Evolutionary conservation across 2,329 filamentous ascomycete species (phyloP).

Genomic region (Trichophyton equinum): DNA sequence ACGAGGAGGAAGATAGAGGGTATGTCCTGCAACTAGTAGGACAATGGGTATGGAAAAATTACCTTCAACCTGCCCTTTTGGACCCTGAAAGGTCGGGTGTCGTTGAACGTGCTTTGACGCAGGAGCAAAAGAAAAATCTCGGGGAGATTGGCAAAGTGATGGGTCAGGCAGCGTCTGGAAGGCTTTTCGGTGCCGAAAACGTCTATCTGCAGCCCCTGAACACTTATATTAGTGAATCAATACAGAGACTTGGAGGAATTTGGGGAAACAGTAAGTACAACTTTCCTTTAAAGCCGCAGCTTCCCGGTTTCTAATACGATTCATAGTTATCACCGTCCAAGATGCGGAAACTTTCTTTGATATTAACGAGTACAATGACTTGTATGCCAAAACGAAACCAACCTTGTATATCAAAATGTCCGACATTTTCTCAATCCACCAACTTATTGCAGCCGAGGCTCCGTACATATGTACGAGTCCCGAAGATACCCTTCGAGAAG

Average conservation of each 20-base stretch:
- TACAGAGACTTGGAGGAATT: slow-evolving; percentile 64
- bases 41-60: slow-evolving; percentile 88
- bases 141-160: slow-evolving; percentile 85
- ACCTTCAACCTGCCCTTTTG: slow-evolving; percentile 79
- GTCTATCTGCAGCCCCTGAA: slow-evolving; percentile 93
- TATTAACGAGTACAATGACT: slow-evolving; percentile 96
- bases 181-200: slow-evolving; percentile 85
- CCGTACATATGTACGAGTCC: slow-evolving; percentile 61
- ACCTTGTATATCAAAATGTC: slow-evolving; percentile 99
- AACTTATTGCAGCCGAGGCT: slow-evolving; percentile 68
- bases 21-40: slow-evolving; percentile 71
- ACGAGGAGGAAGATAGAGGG: slow-evolving; percentile 65
- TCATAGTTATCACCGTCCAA: slow-evolving; percentile 61
- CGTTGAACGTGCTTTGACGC: slow-evolving; percentile 75
- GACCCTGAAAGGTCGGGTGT: slow-evolving; percentile 88
- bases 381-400: slow-evolving; percentile 91
- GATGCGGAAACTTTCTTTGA: slow-evolving; percentile 88
- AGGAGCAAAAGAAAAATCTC: slow-evolving; percentile 85
- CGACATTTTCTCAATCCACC: slow-evolving; percentile 94
- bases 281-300: too few relatives aligned
- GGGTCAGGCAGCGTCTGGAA: slow-evolving; percentile 74
- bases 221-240: slow-evolving; percentile 73
- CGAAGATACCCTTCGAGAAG: slow-evolving; percentile 81
- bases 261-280: slow-evolving; percentile 48
- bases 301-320: background rate